Conservation (phyloP, 1,284 basidiomycete species). For the Microbotryum lychnidis-dioicae region DNA sequence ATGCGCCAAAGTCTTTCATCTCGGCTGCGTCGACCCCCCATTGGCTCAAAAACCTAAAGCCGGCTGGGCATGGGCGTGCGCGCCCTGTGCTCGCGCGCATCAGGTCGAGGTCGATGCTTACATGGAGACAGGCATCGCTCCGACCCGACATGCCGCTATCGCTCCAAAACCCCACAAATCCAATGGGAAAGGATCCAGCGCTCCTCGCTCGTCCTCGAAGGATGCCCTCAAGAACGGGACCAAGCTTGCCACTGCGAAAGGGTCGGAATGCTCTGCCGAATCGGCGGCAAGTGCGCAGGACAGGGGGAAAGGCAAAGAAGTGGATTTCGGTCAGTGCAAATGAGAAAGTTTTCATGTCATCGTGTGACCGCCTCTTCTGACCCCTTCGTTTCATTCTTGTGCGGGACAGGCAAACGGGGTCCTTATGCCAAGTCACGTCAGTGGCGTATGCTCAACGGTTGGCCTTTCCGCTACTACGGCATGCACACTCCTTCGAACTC, state of each 20-base stretch:
- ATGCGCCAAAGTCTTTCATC: constrained; percentile 92
- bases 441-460: constrained; percentile 31
- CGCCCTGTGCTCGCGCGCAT: constrained; percentile 77
- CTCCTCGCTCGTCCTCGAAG: too few species aligned
- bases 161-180: too few species aligned
- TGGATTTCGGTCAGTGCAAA: too few species aligned
- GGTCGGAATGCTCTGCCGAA: background rate
- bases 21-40: constrained; percentile 86
- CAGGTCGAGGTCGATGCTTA: constrained; percentile 68
- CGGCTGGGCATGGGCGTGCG: constrained; percentile 97
- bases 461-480: constrained; percentile 36
- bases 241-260: background rate
- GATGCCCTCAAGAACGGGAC: too few species aligned
- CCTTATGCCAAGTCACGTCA: constrained; percentile 4
- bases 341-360: too few species aligned
- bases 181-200: too few species aligned
- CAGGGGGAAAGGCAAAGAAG: too few species aligned
- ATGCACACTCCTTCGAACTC: constrained; percentile 28
- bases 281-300: too few species aligned
- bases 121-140: constrained; percentile 15
- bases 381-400: too few species aligned
- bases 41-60: constrained; percentile 90
- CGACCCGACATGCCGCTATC: background rate
- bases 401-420: background rate
- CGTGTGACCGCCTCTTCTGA: too few species aligned